Evolutionary conservation across 805 yeast genomes (phyloP).

Genomic region (Torulaspora indica): DNA sequence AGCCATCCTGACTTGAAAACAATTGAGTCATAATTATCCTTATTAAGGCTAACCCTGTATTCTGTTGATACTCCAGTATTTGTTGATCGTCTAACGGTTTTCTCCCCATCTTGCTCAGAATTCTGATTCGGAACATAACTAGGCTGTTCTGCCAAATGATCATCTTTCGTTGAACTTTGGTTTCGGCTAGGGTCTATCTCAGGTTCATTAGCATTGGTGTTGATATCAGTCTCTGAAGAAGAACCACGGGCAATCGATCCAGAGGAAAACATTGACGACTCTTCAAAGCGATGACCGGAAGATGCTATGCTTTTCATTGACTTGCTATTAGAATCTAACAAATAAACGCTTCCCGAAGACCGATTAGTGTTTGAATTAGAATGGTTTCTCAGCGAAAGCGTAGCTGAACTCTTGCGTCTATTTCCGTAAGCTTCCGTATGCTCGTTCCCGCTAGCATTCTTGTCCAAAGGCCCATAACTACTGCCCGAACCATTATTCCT

Average conservation of each 20-base stretch:
- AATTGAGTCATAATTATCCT: constrained; percentile 38
- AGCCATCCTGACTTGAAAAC: constrained; percentile 57
- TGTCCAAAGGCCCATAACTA: not conserved
- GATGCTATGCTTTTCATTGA: constrained; percentile 8
- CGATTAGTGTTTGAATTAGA: constrained; percentile 11
- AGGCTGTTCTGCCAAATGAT: not conserved
- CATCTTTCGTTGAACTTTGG: constrained; percentile 1
- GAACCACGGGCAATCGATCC: constrained; percentile 1
- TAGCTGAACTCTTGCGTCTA: constrained; percentile 14
- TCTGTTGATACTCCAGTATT: not conserved
- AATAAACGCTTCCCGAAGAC: constrained; percentile 10
- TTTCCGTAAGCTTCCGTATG: not conserved
- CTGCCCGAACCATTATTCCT: constrained; percentile 2
- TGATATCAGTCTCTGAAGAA: constrained; percentile 4
- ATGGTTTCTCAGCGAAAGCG: constrained; percentile 10
- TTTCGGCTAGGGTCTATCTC: not conserved
- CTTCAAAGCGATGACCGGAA: constrained; percentile 3
- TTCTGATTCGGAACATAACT: not conserved
- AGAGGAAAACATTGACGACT: constrained; percentile 1
- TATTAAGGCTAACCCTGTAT: constrained; percentile 14
- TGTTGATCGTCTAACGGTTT: not conserved
- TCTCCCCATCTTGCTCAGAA: not conserved
- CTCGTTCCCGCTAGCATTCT: constrained; percentile 6
- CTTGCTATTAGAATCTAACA: constrained; percentile 5
- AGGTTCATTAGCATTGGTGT: not conserved